Evolutionary conservation across 2,329 filamentous ascomycete genomes (phyloP), one percentile per base, ranked within the genome.

Genomic region (Botrytis aclada): DNA sequence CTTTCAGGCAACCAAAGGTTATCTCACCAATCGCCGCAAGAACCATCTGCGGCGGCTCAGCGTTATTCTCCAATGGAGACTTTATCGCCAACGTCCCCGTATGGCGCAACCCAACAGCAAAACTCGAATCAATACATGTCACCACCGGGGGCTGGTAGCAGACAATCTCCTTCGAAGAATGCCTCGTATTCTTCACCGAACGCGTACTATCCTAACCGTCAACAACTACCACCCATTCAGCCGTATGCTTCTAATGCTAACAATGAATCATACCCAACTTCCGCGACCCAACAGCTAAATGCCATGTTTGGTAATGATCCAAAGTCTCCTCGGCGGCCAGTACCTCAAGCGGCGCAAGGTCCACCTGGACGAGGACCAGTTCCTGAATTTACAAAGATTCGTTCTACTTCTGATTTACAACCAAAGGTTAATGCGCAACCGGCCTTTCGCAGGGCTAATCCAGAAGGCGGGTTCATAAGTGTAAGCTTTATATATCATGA

Each of bases 401-500:
- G 91, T 75, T 89, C 89, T 39, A 84, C 90, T 39, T 85, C 88
- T 71, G 94, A 98, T 74, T 83, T 99, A 78, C 89, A 91, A 75
- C 93, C 95, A 61, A 93, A 92, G 81, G 90, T 96, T 81, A 97
- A 95, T 82, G 81, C 89, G 32, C 96, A 99, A 81, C 96, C 96
- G 71, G 89, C 94, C 1, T 98, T 97, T 81, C 89, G 96, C 78
- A 90, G 96, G 83, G 96, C 96, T 72, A 97, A 97, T 79, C 96
- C 96, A 2, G 96, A 99, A 81, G 96, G 96, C 70, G 96, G 96
- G 66, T 99, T 99, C 81, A 97, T 99, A 82, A 98, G 96, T 82
- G 94, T 97, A 87, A 84, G 93, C 80, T 58, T 63, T 14, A 29
- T 58, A 62, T 14, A 29, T 72, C 18, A 43, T 14, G 70, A 10